Evolutionary conservation across 208 protist species (phyloP), one percentile per base, ranked within the genome.

Genomic region (Entamoeba dispar): DNA sequence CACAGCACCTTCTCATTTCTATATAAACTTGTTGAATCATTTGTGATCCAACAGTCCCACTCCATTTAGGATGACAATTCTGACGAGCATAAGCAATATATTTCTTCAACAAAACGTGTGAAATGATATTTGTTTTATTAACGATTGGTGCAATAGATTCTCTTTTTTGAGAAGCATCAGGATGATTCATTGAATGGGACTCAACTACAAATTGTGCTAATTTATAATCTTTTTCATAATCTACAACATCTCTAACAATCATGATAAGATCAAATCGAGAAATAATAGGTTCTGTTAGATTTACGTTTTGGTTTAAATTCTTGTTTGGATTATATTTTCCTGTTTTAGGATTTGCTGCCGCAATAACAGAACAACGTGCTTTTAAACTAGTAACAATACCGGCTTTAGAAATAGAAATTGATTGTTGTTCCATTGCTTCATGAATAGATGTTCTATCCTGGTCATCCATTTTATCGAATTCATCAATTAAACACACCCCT

Each of bases 371-470:
- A 0, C 98, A 99, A 38, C 98, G 92, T 38, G 95, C 95, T 49
- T 96, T 95, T 69, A 96, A 77, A 50, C 95, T 94, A 55, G 17
- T 98, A 93, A 99, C 98, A 95, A 99, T 99, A 92, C 99, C 99
- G 22, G 98, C 98, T 95, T 99, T 99, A 47, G 99, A 98, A 91
- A 99, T 97, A 49, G 98, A 99, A 4, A 99, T 96, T 38, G 98
- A 99, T 95, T 99, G 98, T 96, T 99, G 98, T 96, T 99, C 99
- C 98, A 99, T 99, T 17, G 98, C 98, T 95, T 99, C 98, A 95
- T 99, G 98, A 92, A 94, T 99, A 98, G 92, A 99, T 99, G 96
- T 98, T 17, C 34, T 15, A 12, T 92, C 49, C 43, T 92, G 7
- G 4, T 55, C 49, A 34, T 27, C 43, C 49, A 92, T 49, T 49